These are phyloP conservation scores for Dipodascus geniculatus DNA, from an alignment of 805 yeast genomes.

Conservation along the genomic window DNA sequence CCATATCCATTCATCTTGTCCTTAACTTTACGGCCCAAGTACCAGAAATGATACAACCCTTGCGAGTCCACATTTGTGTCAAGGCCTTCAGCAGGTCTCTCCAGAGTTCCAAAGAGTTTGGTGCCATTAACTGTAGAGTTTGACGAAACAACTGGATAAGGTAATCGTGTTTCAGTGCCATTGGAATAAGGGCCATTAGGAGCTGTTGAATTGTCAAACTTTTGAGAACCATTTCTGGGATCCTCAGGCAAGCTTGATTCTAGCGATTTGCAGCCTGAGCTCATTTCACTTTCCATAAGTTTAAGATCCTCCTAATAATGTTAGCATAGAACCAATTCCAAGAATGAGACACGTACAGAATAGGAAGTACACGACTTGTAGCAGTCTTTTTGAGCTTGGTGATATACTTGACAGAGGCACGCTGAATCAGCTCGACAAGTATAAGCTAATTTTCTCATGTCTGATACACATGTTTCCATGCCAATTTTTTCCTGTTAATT, in stretches of 20 bases:
- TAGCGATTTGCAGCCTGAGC: neutral
- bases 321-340: neutral
- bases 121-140: neutral
- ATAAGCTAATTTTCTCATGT: neutral
- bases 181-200: neutral
- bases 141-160: neutral
- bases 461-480: neutral
- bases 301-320: neutral
- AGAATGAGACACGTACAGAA: neutral
- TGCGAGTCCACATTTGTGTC: neutral
- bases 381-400: neutral
- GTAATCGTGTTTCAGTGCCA: neutral
- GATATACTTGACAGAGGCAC: neutral
- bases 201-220: neutral
- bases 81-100: neutral
- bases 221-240: no score
- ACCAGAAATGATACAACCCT: neutral
- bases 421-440: neutral
- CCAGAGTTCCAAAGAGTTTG: neutral
- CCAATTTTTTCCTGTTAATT: neutral
- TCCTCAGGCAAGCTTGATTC: neutral
- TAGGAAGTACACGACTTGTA: neutral
- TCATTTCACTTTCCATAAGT: neutral
- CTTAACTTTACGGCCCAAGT: neutral
- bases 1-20: constrained; percentile 3